Evolutionary conservation across 768 basidiomycete genomes (phyloP), one percentile per base, ranked within the genome.

Genomic region (Rhodotorula diobovata): DNA sequence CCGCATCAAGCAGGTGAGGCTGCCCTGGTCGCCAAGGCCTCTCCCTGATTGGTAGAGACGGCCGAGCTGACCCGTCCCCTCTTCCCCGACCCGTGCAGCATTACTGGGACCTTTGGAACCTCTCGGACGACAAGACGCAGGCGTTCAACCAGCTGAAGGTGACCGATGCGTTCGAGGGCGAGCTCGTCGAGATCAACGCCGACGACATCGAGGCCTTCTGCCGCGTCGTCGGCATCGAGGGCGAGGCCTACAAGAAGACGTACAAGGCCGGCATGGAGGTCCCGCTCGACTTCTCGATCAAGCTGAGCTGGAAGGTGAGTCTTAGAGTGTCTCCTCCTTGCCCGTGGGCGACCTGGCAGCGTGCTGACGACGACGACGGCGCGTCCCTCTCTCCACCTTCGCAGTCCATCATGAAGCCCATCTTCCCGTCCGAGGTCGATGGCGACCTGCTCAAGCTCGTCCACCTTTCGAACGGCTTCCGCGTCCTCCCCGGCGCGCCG

Each of bases 261-360:
- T 85, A 92, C 67, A 88, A 84, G 59, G 83, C 84, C 34, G 80
- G 77, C 56, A 86, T 92, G 55, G 86, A 90, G 77, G 93, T 95
- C 4, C 96, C 96, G 0, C 95, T 99, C 91, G 95, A 98, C 82
- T 98, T 96, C 77, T 92, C 94, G 35, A 99, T 99, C 78, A 95
- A 98, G 61, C 89, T 93, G 51, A 94, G 95, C 57, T 99, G 96
- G 96, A 88, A 95, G 89, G 93, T 93, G 79, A 70, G 89, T 81
- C 62, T 12, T 51, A 34, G 39, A 66, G 1, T 30, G 35, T 48
- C 34, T 2, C 58, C 28, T 30, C 15, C 35, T 46, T 65, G 34
- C 39, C n/a, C 51, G n/a, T 39, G 45, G 58, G 25, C 20, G 5
- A 14, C 39, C 23, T 7, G 21, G 14, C 1, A 0, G 64, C 58